Evolutionary conservation across 2,329 filamentous ascomycete genomes (phyloP).

Genomic region (Colletotrichum tropicale): DNA sequence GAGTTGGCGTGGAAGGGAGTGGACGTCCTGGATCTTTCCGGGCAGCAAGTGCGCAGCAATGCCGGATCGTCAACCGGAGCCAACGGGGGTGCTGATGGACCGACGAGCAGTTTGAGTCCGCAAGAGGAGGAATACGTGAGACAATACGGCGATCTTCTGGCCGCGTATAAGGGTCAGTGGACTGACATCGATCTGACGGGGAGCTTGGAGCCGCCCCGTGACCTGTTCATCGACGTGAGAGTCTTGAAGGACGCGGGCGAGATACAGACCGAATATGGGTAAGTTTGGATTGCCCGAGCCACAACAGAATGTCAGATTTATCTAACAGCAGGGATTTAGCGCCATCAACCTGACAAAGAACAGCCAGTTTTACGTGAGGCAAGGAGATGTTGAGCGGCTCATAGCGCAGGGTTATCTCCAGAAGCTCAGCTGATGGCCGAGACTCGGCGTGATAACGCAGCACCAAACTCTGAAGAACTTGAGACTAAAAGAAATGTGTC

Average conservation of each 20-base stretch:
- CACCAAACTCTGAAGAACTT: neutral
- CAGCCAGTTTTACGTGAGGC: conserved; percentile 95
- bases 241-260: conserved; percentile 97
- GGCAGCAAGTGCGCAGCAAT: conserved; percentile 55
- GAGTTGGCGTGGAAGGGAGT: conserved; percentile 91
- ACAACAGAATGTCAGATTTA: conserved; percentile 7
- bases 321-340: conserved; percentile 47
- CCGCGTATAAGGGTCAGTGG: conserved; percentile 98
- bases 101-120: conserved; percentile 82
- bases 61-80: conserved; percentile 36
- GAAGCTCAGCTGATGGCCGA: conserved; percentile 71
- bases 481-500: neutral
- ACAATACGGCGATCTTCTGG: conserved; percentile 87
- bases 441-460: neutral
- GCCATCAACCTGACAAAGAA: conserved; percentile 97
- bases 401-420: conserved; percentile 96
- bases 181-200: conserved; percentile 97
- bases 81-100: conserved; percentile 43
- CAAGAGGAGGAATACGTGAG: conserved; percentile 97
- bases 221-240: conserved; percentile 95
- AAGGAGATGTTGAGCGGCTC: conserved; percentile 92
- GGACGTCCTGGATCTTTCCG: conserved; percentile 76
- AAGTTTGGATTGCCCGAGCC: conserved; percentile 39
- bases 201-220: conserved; percentile 89
- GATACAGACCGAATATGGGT: conserved; percentile 99